phyloP scores from a whole-genome alignment of 2,329 filamentous ascomycete genomes.

The Simplicillium aogashimaense region DNA sequence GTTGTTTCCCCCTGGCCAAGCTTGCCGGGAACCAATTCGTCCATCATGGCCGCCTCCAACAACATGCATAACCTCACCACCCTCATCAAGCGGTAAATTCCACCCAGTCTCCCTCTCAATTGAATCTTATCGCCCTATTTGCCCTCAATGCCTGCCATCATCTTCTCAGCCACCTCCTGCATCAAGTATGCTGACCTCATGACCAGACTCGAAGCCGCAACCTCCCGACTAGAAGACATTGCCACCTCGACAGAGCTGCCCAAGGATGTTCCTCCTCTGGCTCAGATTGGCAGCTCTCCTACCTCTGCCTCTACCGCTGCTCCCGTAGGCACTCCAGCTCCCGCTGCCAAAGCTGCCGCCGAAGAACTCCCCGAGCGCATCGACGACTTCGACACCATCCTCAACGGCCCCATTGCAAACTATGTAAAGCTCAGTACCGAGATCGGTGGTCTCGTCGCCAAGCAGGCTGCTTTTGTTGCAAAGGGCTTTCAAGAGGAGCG shows the following conservation, averaged over 20 bases:
- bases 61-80: slow-evolving; percentile 97
- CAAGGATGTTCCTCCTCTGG: slow-evolving; percentile 36
- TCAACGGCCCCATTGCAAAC: slow-evolving; percentile 62
- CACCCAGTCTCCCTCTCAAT: background rate
- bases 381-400: slow-evolving; percentile 76
- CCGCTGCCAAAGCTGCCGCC: slow-evolving; percentile 25
- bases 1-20: too few species aligned
- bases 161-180: background rate
- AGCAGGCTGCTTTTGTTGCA: slow-evolving; percentile 56
- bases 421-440: slow-evolving; percentile 72
- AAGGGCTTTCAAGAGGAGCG: slow-evolving; percentile 74
- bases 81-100: slow-evolving; percentile 79
- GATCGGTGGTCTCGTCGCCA: slow-evolving; percentile 66
- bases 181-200: slow-evolving; percentile 33
- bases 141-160: too few species aligned
- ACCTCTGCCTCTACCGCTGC: slow-evolving; percentile 19
- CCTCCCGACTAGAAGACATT: slow-evolving; percentile 91
- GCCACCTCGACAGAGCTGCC: slow-evolving; percentile 63
- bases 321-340: slow-evolving; percentile 30
- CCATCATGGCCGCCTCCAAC: slow-evolving; percentile 59
- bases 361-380: slow-evolving; percentile 66
- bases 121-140: background rate
- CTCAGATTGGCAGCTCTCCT: slow-evolving; percentile 24
- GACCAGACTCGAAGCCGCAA: slow-evolving; percentile 87
- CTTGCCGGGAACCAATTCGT: too few species aligned